phyloP scores from a whole-genome alignment of 805 yeast genomes.

The Yamadazyma paraphyllophila region DNA sequence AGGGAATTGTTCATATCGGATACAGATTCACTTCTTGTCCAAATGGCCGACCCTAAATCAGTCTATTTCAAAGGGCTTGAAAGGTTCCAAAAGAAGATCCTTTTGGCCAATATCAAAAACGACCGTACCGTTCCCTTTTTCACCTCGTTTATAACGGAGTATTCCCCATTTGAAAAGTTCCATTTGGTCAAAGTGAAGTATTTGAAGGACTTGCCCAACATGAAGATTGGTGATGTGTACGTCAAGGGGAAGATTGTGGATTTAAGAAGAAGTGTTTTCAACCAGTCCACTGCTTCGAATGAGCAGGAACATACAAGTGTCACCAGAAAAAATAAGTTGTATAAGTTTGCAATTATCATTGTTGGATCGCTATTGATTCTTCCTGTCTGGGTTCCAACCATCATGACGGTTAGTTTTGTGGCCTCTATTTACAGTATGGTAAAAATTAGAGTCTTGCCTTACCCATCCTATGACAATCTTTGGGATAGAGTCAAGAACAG shows the following conservation, averaged over 20 bases:
- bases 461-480: constrained; percentile 26
- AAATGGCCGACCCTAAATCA: constrained; percentile 52
- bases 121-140: constrained; percentile 88
- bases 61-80: constrained; percentile 54
- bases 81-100: constrained; percentile 53
- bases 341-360: constrained; percentile 22
- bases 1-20: constrained; percentile 37
- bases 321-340: constrained; percentile 26
- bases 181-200: constrained; percentile 46
- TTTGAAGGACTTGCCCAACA: constrained; percentile 44
- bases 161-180: constrained; percentile 64
- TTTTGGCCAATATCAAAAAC: constrained; percentile 72
- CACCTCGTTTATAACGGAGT: constrained; percentile 73
- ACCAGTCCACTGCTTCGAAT: constrained; percentile 11
- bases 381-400: constrained; percentile 53
- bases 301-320: constrained; percentile 39
- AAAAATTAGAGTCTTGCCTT: constrained; percentile 27
- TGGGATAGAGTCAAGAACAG: constrained; percentile 34
- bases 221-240: constrained; percentile 33
- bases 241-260: constrained; percentile 55
- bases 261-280: constrained; percentile 30
- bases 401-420: constrained; percentile 34
- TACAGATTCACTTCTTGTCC: constrained; percentile 43
- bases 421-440: constrained; percentile 41
- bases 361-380: constrained; percentile 28